Base-by-base conservation (phyloP, 352 stramenopile species). In the Phytophthora agathidicida region DNA sequence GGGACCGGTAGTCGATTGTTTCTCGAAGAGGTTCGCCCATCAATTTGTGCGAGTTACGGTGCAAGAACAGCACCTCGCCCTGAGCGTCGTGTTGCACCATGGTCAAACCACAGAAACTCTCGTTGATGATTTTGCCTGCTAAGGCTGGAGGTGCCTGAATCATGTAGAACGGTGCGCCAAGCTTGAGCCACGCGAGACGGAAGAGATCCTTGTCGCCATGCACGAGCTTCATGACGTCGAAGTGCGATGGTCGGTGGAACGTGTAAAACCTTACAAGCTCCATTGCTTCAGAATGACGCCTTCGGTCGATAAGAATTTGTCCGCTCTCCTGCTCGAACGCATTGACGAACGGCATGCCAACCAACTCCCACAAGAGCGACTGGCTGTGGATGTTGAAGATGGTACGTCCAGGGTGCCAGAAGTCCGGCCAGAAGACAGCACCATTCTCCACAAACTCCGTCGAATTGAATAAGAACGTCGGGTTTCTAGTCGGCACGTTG, bases 281-380 rank as follows among this genome's bases (percentile, higher is more conserved):
- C 5, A 86, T 42, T 19, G 78, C 48, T 44, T 55, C 45, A 0
- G 53, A 28, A 39, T 77, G 69, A 23, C 71, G 72, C 14, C 42
- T 32, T 2, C 71, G 72, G 35, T 88, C 70, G 22, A 88, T 69
- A 6, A 88, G 47, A 33, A 90, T n/a, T 41, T 90, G 80, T 1
- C 80, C 80, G 31, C 75, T 87, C 42, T 90, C 80, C 58, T 90
- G 80, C 53, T 90, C 80, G 37, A 89, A 88, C 80, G 85, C 86
- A 46, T 85, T 63, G 19, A 84, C 58, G 38, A 78, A 81, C 3
- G 63, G 60, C 46, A 83, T 49, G 17, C 65, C 71, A 3, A 90
- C 43, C 19, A 88, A 31, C 31, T 86, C 68, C 80, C 78, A 88
- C 14, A 90, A 35, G 6, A 88, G 61, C 33, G 68, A 83, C 27